Conservation (phyloP, 1,284 basidiomycete genomes). For the Trametes sp. region DNA sequence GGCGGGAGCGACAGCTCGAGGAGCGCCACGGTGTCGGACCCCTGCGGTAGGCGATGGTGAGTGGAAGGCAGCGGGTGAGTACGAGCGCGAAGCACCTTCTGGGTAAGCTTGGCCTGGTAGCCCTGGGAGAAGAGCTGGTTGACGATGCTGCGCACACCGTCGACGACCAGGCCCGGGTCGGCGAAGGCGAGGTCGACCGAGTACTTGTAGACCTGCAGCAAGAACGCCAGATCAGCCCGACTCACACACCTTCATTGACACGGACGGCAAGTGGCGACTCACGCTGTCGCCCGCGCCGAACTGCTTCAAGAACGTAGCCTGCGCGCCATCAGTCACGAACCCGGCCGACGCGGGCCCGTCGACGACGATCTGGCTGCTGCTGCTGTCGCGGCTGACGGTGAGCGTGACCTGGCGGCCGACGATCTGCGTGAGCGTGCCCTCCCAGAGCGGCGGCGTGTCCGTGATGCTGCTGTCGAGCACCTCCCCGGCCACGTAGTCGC, state of each 20-base stretch:
- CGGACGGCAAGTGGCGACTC: no score
- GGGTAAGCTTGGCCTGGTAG: conserved; percentile 13
- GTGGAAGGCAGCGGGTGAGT: neutral
- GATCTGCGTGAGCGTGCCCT: conserved; percentile 1
- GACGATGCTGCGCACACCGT: conserved; percentile 11
- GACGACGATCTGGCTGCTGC: neutral
- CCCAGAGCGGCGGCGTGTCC: conserved; percentile 3
- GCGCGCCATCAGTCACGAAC: neutral
- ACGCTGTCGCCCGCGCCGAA: neutral
- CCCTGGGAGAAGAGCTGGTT: conserved; percentile 2
- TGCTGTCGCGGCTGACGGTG: conserved; percentile 5
- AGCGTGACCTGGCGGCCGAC: conserved; percentile 1
- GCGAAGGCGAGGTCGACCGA: conserved; percentile 20
- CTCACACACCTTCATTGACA: no score
- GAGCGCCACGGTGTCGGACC: conserved; percentile 8
- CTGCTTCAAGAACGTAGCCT: neutral
- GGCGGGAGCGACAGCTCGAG: conserved; percentile 17
- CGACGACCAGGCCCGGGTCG: neutral
- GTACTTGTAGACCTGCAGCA: conserved; percentile 7
- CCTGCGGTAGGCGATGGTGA: conserved; percentile 5
- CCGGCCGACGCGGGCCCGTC: conserved; percentile 1
- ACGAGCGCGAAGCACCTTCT: conserved; percentile 2
- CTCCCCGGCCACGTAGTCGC: conserved; percentile 6
- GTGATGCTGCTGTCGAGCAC: conserved; percentile 8
- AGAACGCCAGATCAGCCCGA: neutral